Percentiles rank a stretch among this genome's conserved stretches.
phyloP scores from a whole-genome alignment of 208 protist species.

The Leptomonas pyrrhocoris region DNA sequence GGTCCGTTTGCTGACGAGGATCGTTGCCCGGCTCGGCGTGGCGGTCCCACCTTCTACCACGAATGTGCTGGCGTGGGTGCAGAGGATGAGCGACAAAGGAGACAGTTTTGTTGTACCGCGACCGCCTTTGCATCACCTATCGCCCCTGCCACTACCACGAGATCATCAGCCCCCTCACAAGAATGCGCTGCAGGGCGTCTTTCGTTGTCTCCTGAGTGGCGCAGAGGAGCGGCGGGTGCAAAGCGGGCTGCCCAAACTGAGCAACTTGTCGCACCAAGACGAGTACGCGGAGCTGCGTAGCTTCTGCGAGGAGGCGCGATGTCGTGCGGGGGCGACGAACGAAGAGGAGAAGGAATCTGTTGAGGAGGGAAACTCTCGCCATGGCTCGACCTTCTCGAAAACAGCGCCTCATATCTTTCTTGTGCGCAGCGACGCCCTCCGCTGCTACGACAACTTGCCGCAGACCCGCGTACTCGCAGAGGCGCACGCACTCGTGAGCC shows the following conservation, averaged over 20 bases:
- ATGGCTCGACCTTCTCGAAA: background rate
- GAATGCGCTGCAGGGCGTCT: conserved; percentile 36
- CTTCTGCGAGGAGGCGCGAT: conserved; percentile 45
- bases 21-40: background rate
- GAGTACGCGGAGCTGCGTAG: conserved; percentile 74
- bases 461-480: conserved; percentile 51
- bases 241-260: conserved; percentile 30
- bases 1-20: conserved; percentile 2
- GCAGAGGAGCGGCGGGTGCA: conserved; percentile 43
- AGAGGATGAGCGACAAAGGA: background rate
- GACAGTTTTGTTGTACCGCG: background rate
- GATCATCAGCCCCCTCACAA: conserved; percentile 17
- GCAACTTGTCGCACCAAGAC: conserved; percentile 52
- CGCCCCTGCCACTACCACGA: background rate
- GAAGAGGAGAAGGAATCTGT: background rate
- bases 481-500: conserved; percentile 40
- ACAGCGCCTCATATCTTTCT: conserved; percentile 7
- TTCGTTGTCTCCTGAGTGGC: conserved; percentile 62
- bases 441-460: conserved; percentile 76
- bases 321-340: background rate
- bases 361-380: background rate
- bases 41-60: background rate
- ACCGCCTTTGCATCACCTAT: background rate
- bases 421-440: conserved; percentile 57
- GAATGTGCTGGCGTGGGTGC: background rate